Evolutionary conservation across 129 eudicot species (phyloP).

Genomic region (Flaveria trinervia): DNA sequence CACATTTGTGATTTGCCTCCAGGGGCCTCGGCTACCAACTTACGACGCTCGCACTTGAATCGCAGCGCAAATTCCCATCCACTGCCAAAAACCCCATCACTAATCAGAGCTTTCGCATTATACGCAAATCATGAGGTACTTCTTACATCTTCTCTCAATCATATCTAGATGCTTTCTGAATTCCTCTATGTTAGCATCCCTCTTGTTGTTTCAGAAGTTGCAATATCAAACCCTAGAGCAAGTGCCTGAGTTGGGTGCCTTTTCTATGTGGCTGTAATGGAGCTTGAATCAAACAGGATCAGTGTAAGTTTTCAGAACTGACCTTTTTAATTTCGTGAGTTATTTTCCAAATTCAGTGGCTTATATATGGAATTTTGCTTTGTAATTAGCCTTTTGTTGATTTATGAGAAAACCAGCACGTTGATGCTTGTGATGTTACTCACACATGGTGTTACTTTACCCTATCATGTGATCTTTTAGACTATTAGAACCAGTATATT

Average conservation of each 20-base stretch:
- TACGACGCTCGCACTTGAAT: no score
- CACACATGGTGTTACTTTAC: background rate
- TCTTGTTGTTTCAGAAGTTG: constrained; percentile 22
- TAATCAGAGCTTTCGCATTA: background rate
- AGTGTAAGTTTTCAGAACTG: constrained; percentile 28
- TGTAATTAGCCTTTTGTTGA: constrained; percentile 16
- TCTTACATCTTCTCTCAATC: background rate
- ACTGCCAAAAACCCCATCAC: constrained; percentile 1
- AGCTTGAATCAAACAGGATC: constrained; percentile 30
- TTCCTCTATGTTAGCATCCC: background rate
- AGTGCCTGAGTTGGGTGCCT: constrained; percentile 4
- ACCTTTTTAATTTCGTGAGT: background rate
- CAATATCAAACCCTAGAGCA: constrained; percentile 25
- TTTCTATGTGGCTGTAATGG: constrained; percentile 32
- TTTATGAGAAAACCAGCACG: background rate
- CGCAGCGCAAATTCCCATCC: no score
- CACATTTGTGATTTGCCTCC: no score
- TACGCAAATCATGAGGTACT: constrained; percentile 23
- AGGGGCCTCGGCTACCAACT: no score
- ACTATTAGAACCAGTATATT: constrained; percentile 16
- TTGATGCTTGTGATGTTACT: background rate
- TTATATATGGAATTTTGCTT: constrained; percentile 8
- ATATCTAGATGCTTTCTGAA: background rate
- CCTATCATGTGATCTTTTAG: constrained; percentile 20
- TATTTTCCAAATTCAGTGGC: constrained; percentile 10